phyloP scores from a whole-genome alignment of 2,329 filamentous ascomycete genomes.

The Colletotrichum sp. region DNA sequence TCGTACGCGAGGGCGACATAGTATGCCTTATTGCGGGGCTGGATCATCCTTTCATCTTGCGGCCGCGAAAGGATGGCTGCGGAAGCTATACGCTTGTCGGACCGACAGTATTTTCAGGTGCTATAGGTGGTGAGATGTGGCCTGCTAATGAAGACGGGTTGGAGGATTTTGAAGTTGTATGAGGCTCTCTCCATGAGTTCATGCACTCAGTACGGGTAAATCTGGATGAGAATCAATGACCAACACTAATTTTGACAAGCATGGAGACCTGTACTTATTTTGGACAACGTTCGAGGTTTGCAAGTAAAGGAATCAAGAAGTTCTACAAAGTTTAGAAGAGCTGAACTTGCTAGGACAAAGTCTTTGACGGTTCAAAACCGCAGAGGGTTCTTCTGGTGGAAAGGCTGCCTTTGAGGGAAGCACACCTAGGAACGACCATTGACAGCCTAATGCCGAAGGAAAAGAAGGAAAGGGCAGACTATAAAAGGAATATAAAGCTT shows the following conservation, averaged over 20 bases:
- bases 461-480: neutral
- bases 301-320: neutral
- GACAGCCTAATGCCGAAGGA: neutral
- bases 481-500: neutral
- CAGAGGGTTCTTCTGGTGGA: neutral
- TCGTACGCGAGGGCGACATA: neutral
- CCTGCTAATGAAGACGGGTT: neutral
- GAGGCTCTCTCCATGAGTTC: neutral
- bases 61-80: neutral
- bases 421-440: neutral
- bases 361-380: neutral
- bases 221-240: neutral
- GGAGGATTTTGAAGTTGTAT: neutral
- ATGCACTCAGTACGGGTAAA: neutral
- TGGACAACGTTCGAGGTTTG: neutral
- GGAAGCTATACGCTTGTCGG: neutral
- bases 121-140: neutral
- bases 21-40: neutral
- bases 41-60: neutral
- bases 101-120: neutral
- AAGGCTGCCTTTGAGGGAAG: neutral
- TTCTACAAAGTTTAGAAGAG: neutral
- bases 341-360: neutral
- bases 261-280: neutral
- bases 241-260: neutral